Conservation (phyloP, 2,329 filamentous ascomycete species). For the Monosporascus sp. region DNA sequence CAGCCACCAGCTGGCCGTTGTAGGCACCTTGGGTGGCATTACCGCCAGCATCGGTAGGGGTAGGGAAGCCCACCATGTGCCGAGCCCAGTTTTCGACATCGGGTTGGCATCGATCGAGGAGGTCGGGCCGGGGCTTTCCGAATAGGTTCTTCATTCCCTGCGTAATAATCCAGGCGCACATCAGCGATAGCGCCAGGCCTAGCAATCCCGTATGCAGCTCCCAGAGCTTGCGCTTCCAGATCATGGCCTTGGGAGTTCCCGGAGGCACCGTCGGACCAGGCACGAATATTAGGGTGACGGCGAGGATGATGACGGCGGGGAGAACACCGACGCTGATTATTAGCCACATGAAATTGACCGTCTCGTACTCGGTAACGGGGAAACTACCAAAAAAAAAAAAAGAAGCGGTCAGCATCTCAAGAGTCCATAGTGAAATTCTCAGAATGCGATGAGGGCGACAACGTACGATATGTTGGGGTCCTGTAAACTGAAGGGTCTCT, state of each 20-base stretch:
- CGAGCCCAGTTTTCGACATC: conserved; percentile 58
- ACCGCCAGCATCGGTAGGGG: conserved; percentile 8
- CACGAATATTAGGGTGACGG: conserved; percentile 65
- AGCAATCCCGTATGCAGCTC: conserved; percentile 84
- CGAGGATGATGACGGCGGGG: conserved; percentile 62
- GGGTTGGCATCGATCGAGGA: conserved; percentile 73
- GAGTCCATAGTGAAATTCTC: background rate
- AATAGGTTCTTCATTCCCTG: conserved; percentile 77
- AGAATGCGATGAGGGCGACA: background rate
- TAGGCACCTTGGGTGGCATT: conserved; percentile 35
- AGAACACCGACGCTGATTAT: conserved; percentile 56
- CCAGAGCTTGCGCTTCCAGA: conserved; percentile 83
- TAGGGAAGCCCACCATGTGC: conserved; percentile 50
- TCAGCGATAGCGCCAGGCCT: conserved; percentile 68
- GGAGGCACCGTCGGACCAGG: conserved; percentile 64
- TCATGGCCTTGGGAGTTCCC: conserved; percentile 55
- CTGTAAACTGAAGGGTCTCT: conserved; percentile 64
- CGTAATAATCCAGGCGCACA: conserved; percentile 72
- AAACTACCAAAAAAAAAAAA: conserved; percentile 42
- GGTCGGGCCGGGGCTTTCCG: conserved; percentile 70
- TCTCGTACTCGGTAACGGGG: conserved; percentile 65
- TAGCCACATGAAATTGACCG: conserved; percentile 62
- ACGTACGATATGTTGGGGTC: conserved; percentile 70
- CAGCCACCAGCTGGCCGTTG: conserved; percentile 66
- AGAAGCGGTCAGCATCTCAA: conserved; percentile 2